A percentile compares a stretch with the other conserved stretches of the same genome.
These are phyloP conservation scores for Penicillium nordicum DNA, from an alignment of 2,329 filamentous ascomycete genomes.

Conservation along the genomic window DNA sequence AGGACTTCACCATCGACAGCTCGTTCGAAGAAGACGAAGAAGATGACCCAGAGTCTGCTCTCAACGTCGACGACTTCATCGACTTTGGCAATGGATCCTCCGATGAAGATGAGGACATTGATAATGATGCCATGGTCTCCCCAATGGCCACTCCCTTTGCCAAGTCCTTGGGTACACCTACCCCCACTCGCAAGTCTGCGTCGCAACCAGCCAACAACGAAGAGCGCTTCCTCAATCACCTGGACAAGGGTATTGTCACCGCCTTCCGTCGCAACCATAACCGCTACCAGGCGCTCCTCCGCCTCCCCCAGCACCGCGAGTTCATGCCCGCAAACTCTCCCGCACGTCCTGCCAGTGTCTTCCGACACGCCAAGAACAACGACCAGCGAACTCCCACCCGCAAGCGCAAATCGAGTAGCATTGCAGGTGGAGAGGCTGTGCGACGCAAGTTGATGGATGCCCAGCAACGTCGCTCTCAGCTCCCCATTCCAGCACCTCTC, in stretches of 20 bases:
- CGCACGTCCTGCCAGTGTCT: slow-evolving; percentile 42
- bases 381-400: slow-evolving; percentile 42
- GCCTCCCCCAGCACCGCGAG: slow-evolving; percentile 46
- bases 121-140: slow-evolving; percentile 40
- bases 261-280: slow-evolving; percentile 66
- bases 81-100: slow-evolving; percentile 60
- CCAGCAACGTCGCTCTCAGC: slow-evolving; percentile 36
- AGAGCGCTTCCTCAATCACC: slow-evolving; percentile 60
- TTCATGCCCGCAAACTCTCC: slow-evolving; percentile 46
- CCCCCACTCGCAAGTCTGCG: slow-evolving; percentile 35
- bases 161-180: slow-evolving; percentile 31
- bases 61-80: slow-evolving; percentile 69
- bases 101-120: slow-evolving; percentile 57
- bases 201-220: slow-evolving; percentile 32
- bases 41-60: slow-evolving; percentile 60
- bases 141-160: slow-evolving; percentile 49
- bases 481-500: slow-evolving; percentile 31
- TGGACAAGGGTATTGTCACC: slow-evolving; percentile 69
- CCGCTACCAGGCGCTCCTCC: slow-evolving; percentile 49
- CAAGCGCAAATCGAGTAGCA: slow-evolving; percentile 39
- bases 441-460: slow-evolving; percentile 45
- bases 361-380: slow-evolving; percentile 39
- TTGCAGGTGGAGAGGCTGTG: slow-evolving; percentile 41
- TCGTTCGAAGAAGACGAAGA: slow-evolving; percentile 60
- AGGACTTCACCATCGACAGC: slow-evolving; percentile 55